These are phyloP conservation scores for Aspergillus sp. DNA, from an alignment of 2,329 filamentous ascomycete species.

Conservation along the genomic window DNA sequence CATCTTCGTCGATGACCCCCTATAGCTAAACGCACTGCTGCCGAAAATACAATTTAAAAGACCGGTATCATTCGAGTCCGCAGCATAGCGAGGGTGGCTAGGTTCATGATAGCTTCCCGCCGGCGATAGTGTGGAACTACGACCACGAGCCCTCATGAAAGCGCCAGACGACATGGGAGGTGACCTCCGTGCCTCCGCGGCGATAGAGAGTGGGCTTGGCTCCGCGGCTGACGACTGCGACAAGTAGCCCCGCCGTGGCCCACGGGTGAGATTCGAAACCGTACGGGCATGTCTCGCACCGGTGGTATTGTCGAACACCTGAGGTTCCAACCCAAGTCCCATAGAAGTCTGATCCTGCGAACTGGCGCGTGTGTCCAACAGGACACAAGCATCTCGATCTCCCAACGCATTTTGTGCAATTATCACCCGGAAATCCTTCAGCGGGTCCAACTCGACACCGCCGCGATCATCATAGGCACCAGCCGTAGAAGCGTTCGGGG, in stretches of 20 bases:
- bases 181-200: slow-evolving; percentile 36
- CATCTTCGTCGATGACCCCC: slow-evolving; percentile 62
- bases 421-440: slow-evolving; percentile 50
- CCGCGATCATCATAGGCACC: slow-evolving; percentile 51
- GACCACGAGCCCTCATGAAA: slow-evolving; percentile 45
- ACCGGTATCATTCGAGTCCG: slow-evolving; percentile 56
- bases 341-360: slow-evolving; percentile 30
- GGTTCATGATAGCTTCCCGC: slow-evolving; percentile 34
- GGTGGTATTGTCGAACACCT: slow-evolving; percentile 30
- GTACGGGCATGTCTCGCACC: slow-evolving; percentile 39
- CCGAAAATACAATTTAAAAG: slow-evolving; percentile 63
- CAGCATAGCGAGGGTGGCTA: slow-evolving; percentile 39
- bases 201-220: slow-evolving; percentile 34
- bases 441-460: slow-evolving; percentile 48
- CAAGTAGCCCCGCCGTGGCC: slow-evolving; percentile 36
- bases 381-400: slow-evolving; percentile 49
- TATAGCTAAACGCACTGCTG: slow-evolving; percentile 58
- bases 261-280: slow-evolving; percentile 41
- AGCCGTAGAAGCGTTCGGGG: slow-evolving; percentile 45
- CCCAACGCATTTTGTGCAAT: slow-evolving; percentile 53
- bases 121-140: slow-evolving; percentile 49
- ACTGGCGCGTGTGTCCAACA: slow-evolving; percentile 46
- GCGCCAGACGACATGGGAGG: slow-evolving; percentile 39
- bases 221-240: slow-evolving; percentile 40
- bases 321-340: slow-evolving; percentile 40